Percentiles rank a stretch among this genome's conserved stretches.
These are phyloP conservation scores for Prunus campanulata DNA, from an alignment of 306 rosid species.

Conservation along the genomic window DNA sequence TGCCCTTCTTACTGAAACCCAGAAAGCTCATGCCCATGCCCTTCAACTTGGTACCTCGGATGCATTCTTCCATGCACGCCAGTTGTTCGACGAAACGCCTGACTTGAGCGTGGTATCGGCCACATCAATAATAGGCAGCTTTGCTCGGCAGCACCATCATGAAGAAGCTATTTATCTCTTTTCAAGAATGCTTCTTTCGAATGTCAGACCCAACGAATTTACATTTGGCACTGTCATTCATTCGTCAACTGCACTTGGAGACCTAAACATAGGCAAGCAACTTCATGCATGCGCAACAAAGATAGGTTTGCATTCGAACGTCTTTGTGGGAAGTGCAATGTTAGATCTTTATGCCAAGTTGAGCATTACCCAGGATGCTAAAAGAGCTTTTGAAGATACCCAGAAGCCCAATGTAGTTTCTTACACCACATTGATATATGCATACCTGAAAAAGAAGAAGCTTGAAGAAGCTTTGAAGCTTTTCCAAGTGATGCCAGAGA, in stretches of 20 bases:
- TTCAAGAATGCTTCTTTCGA: conserved; percentile 53
- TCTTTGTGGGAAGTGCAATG: conserved; percentile 78
- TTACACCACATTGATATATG: conserved; percentile 68
- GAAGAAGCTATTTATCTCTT: conserved; percentile 57
- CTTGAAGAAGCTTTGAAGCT: conserved; percentile 57
- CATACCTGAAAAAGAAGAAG: conserved; percentile 57
- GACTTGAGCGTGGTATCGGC: conserved; percentile 55
- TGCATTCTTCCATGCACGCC: conserved; percentile 42
- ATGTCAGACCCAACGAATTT: conserved; percentile 63
- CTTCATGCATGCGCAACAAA: conserved; percentile 66
- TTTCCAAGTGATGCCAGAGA: conserved; percentile 69
- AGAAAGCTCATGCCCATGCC: conserved; percentile 12
- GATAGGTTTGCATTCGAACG: conserved; percentile 48
- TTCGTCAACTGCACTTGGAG: conserved; percentile 45
- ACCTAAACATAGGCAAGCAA: conserved; percentile 53
- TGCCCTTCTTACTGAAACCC: conserved; percentile 32
- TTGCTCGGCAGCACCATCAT: conserved; percentile 41
- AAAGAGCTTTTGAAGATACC: conserved; percentile 55
- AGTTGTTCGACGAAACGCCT: conserved; percentile 62
- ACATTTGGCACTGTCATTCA: conserved; percentile 72
- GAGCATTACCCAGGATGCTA: conserved; percentile 56
- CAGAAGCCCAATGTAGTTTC: conserved; percentile 73
- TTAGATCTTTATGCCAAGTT: conserved; percentile 73
- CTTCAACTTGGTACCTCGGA: conserved; percentile 19
- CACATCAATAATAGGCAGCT: conserved; percentile 53